Evolutionary conservation across 2,329 filamentous ascomycete species (phyloP).

Genomic region (Didymellaceae sp.): DNA sequence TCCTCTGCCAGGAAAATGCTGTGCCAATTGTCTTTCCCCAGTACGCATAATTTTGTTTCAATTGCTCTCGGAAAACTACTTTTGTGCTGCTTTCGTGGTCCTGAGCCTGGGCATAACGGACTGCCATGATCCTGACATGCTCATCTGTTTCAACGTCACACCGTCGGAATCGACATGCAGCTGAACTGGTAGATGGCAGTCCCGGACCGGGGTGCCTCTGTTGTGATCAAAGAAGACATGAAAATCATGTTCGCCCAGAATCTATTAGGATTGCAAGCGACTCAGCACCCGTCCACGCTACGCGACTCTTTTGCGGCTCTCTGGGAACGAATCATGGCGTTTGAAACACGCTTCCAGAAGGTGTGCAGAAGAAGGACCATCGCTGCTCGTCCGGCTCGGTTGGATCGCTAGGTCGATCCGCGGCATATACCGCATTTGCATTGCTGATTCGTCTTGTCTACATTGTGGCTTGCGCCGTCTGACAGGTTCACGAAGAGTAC

Average conservation of each 20-base stretch:
- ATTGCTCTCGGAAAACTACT: conserved; percentile 23
- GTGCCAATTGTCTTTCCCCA: conserved; percentile 11
- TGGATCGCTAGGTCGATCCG: conserved; percentile 14
- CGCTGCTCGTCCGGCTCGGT: conserved; percentile 8
- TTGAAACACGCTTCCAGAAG: conserved; percentile 28
- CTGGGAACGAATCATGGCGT: conserved; percentile 24
- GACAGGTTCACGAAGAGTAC: conserved; percentile 71
- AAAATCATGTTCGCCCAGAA: conserved; percentile 17
- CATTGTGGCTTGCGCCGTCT: conserved; percentile 3
- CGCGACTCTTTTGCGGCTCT: conserved; percentile 27
- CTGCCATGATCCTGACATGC: conserved; percentile 31
- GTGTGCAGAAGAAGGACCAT: conserved; percentile 17
- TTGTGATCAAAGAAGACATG: conserved; percentile 28
- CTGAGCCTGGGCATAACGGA: conserved; percentile 20
- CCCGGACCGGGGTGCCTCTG: conserved; percentile 18
- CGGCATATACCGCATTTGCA: conserved; percentile 8
- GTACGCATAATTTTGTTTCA: conserved; percentile 11
- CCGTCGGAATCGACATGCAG: conserved; percentile 30
- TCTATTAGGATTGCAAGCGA: conserved; percentile 1
- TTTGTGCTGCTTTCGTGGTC: conserved; percentile 31
- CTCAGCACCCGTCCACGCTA: conserved; percentile 23
- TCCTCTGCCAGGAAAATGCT: conserved; percentile 6
- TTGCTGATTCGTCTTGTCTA: conserved; percentile 11
- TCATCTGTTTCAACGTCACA: conserved; percentile 38
- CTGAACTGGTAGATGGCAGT: conserved; percentile 23